Base-by-base conservation (phyloP, 106 monocot species). In the Hemerocallis citrina region DNA sequence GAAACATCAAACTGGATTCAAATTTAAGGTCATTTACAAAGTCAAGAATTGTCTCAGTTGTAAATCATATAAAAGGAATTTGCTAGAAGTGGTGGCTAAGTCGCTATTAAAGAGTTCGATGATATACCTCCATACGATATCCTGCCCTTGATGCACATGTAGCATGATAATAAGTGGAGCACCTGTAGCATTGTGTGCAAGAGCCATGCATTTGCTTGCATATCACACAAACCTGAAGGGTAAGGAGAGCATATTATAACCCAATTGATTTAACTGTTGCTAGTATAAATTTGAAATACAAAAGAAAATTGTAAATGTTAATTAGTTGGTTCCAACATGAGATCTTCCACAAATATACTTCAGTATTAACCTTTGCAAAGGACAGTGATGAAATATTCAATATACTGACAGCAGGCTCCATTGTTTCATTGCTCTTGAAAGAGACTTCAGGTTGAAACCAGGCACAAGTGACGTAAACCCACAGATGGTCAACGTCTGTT, bases 131-230 rank as follows among this genome's bases (percentile, higher is more conserved):
- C 96, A 96, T 96, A 61, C 81, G 74, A 51, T 84, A 85, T 63
- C 96, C 96, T 28, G 96, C 96, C 79, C 91, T 87, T 59, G 96
- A 87, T 33, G 96, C 96, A 73, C 96, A 96, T 80, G 84, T 82
- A 29, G 87, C 81, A 82, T 96, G 96, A 68, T 87, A 96, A 64
- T 76, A 88, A 63, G 86, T 79, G 4, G 83, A 80, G 60, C 96
- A 96, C 51, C 71, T 79, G 69, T 67, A 77, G 70, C 96, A 96
- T 48, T 91, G 80, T 62, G 84, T 91, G 60, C 96, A 96, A 28
- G 96, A 77, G 37, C 96, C 96, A 75, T 96, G 91, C 73, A 80
- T 72, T 63, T 98, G 85, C 77, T 98, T 87, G 47, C 98, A 98
- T 75, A 98, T 80, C 50, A 75, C 74, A 78, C 91, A 92, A 12